Base-by-base conservation (phyloP, 169 alveolate genomes). In the Theileria sp. region DNA sequence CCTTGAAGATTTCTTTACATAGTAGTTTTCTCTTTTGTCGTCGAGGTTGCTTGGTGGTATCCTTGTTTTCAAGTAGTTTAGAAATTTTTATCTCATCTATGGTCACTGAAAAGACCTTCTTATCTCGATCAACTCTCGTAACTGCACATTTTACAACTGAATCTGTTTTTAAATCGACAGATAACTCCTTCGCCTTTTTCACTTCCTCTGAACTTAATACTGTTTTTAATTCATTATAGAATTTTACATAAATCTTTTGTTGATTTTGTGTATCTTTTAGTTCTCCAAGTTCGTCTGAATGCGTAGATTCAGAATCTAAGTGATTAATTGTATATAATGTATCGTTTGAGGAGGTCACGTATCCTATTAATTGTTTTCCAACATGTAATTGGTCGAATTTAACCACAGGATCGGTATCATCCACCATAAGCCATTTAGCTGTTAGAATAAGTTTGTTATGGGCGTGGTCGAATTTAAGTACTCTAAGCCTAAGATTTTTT, bases 1-100 rank as follows among this genome's bases (percentile, higher is more conserved):
- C 71, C 32, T 77, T 83, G 51, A 83, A 83, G 0, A 75, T 81
- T 73, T 77, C 70, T 79, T 83, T 83, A 38, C 89, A 83, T 9
- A 76, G 82, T 23, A 54, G 72, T 50, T 80, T 79, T 0, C 89
- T 81, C 28, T n/a, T 36, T 8, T 77, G 71, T 21, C 79, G 61
- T 12, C 68, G 64, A 2, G 72, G 76, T 77, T 77, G 49, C 5
- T 30, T 4, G 17, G 65, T 72, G 64, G 66, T 74, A 3, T 26
- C 62, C 12, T 62, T 71, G 32, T n/a, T 25, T 15, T 72, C 65
- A 69, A 51, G 54, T 13, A 83, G 60, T 34, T 71, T 21, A 1
- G 54, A n/a, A 26, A 83, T 77, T 62, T 77, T 70, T 21, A 61
- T 61, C 28, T 56, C 76, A 23, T 60, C 58, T 25, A 83, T 15